Evolutionary conservation across 306 rosid species (phyloP), one percentile per base, ranked within the genome.

Genomic region (Rubus idaeus): DNA sequence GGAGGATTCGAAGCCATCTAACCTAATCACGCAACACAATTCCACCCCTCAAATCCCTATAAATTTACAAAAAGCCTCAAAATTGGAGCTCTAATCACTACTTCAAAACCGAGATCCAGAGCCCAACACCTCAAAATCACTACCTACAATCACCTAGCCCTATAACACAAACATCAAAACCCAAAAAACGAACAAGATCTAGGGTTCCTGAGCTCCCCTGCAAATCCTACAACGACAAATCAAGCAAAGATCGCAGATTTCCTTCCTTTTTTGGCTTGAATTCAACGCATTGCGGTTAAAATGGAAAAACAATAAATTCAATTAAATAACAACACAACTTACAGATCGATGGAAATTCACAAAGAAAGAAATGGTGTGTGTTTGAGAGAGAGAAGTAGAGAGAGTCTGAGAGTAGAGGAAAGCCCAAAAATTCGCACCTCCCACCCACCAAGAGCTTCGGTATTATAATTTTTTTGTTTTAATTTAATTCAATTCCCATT

Each of bases 1-100:
- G 86, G 80, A 80, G 93, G 97, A 89, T 84, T 88, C 61, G 96
- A 82, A 79, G 92, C 97, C 98, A 93, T 93, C 76, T 39, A 47
- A 39, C 73, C 80, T 70, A 77, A 80, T 75, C 84, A 90, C 75
- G 37, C 61, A 49, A 71, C 66, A 81, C 83, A 13, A 9, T 14
- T 81, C 68, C 66, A 64, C 81, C 77, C 17, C 12, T 50, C 53
- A 76, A 44, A 75, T 77, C 60, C 57, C 69, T 68, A 57, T 18
- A 5, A 75, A 78, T 39, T 39, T 69, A 77, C 62, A 49, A 81
- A 71, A 3, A 6, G 12, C 60, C 90, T 77, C 73, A 50, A 83
- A 55, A 57, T 53, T 76, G 61, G 65, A 87, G 95, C 83, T 79
- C 74, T 47, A 68, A 56, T 69, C 62, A 30, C 35, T 30, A 30